phyloP scores from a whole-genome alignment of 2,329 filamentous ascomycete genomes.

The Aspergillus chevalieri region DNA sequence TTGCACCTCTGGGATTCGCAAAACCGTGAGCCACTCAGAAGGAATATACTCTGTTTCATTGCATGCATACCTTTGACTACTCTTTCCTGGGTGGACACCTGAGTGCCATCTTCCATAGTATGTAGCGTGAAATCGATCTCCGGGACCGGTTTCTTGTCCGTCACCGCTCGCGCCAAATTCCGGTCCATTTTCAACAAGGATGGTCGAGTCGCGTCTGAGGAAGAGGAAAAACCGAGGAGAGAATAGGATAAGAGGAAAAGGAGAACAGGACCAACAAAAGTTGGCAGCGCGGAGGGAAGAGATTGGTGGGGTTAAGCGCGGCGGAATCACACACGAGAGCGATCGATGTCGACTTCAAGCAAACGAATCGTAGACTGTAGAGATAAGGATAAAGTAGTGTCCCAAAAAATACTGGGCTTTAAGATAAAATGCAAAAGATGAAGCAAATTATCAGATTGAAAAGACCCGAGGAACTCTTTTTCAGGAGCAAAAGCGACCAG shows the following conservation, averaged over 20 bases:
- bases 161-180: slow-evolving; percentile 74
- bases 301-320: slow-evolving; percentile 18
- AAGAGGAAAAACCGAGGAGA: slow-evolving; percentile 1
- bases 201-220: slow-evolving; percentile 3
- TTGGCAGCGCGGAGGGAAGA: slow-evolving; percentile 6
- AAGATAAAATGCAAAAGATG: too few relatives aligned
- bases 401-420: neutral
- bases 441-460: neutral
- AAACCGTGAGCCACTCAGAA: slow-evolving; percentile 9
- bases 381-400: neutral
- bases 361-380: neutral
- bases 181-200: slow-evolving; percentile 33
- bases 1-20: slow-evolving; percentile 69
- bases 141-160: slow-evolving; percentile 88
- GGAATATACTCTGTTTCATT: neutral
- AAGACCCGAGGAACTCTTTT: neutral
- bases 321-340: slow-evolving; percentile 11
- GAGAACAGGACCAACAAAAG: neutral
- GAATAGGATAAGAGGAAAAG: neutral
- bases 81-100: slow-evolving; percentile 91
- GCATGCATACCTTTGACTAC: slow-evolving; percentile 84
- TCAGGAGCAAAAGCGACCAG: neutral
- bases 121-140: slow-evolving; percentile 99
- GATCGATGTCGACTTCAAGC: neutral
- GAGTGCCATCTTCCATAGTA: slow-evolving; percentile 93